Conservation (phyloP, 768 basidiomycete species). For the Strobilomyces confusus region DNA sequence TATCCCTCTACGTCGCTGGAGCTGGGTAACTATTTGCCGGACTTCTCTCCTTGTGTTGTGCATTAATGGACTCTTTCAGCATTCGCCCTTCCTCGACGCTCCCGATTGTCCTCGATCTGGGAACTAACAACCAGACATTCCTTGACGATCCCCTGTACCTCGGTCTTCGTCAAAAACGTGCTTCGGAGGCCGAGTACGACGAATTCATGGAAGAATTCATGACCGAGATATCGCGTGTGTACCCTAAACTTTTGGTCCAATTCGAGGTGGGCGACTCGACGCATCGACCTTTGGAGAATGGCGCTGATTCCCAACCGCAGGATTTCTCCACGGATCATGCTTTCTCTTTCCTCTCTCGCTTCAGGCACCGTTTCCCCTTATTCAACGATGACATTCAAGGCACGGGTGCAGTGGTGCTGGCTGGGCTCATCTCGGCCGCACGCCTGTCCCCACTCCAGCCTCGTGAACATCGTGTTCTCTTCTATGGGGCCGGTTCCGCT, state of each 20-base stretch:
- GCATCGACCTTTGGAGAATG: neutral
- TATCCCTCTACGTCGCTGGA: conserved; percentile 85
- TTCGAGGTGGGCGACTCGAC: conserved; percentile 54
- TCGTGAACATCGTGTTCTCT: conserved; percentile 77
- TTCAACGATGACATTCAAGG: conserved; percentile 93
- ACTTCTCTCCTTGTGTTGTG: neutral
- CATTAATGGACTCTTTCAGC: conserved; percentile 34
- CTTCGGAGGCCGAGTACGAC: conserved; percentile 59
- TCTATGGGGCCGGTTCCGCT: conserved; percentile 89
- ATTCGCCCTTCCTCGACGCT: conserved; percentile 75
- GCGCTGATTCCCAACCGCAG: conserved; percentile 30
- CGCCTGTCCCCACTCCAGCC: conserved; percentile 64
- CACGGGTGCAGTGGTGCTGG: conserved; percentile 89
- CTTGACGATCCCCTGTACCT: conserved; percentile 88
- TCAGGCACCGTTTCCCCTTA: conserved; percentile 68
- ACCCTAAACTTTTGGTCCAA: conserved; percentile 82
- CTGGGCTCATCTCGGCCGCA: conserved; percentile 87
- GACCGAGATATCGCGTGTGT: conserved; percentile 67
- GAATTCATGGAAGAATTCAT: conserved; percentile 95
- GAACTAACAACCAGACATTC: conserved; percentile 78
- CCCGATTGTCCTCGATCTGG: conserved; percentile 84
- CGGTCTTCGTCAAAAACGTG: conserved; percentile 71
- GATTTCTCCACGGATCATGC: conserved; percentile 93
- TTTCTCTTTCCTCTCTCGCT: conserved; percentile 77
- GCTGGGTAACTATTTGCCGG: conserved; percentile 58